Evolutionary conservation across 176 grass and related monocot species (phyloP), one percentile per base, ranked within the genome.

Genomic region (Typha latifolia): DNA sequence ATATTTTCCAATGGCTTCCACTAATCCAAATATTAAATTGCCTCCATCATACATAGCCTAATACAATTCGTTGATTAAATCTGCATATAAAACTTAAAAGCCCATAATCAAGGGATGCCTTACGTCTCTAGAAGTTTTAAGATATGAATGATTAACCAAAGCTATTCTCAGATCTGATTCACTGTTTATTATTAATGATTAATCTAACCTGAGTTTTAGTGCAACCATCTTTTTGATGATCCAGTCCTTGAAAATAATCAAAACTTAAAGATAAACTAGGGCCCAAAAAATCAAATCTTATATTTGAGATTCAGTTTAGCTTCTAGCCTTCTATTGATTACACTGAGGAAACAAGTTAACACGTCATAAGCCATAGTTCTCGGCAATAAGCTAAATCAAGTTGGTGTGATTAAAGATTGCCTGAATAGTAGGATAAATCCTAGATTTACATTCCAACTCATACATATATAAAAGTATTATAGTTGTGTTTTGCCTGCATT

Each of bases 1-100:
- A 11, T 59, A 59, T 21, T 19, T 19, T 19, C 20, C 16, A 8
- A 57, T 22, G 20, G 16, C 16, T 59, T 59, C 53, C 11, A 59
- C 53, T 59, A 6, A 59, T 6, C 53, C n/a, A 59, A 3, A 59
- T 59, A 59, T 59, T 19, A 9, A 2, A 19, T 59, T 59, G 53
- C 20, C 53, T 59, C 53, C 8, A 22, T 59, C n/a, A 59, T 59
- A 59, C 20, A 2, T 59, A 59, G 20, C 18, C n/a, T 59, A 19
- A 59, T 59, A 10, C 3, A 19, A 19, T 59, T 59, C 10, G 16
- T 4, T 59, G 53, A 21, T 16, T 22, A 59, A 59, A 59, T 59
- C 53, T 59, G 16, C 53, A 59, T 59, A 59, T 59, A 59, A 59
- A 19, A 59, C n/a, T n/a, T 57, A 19, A 57, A 57, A 57, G 53